These are phyloP conservation scores for Podila minutissima DNA, from an alignment of 192 early-diverging fungal species.

Conservation along the genomic window DNA sequence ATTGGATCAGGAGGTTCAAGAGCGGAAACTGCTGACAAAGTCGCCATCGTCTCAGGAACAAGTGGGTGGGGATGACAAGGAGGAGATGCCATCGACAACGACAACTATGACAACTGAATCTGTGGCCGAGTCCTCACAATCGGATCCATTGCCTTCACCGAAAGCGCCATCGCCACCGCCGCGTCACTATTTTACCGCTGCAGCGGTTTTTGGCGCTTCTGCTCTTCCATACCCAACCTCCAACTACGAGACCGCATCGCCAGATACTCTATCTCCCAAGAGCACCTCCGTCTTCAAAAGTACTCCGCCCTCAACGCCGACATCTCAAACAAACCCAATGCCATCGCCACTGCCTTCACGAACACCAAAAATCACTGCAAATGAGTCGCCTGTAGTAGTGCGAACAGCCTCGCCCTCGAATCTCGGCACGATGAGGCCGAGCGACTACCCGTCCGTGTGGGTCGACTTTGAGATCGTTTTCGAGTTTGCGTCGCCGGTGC, in stretches of 20 bases:
- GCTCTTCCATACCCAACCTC: constrained; percentile 12
- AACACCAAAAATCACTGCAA: not conserved
- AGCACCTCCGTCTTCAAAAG: not conserved
- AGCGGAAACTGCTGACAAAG: constrained; percentile 7
- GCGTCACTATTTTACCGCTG: constrained; percentile 20
- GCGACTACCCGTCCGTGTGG: constrained; percentile 61
- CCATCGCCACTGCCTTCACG: not conserved
- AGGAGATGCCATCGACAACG: not conserved
- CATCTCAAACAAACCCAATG: not conserved
- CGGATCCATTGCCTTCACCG: not conserved
- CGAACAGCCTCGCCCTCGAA: constrained; percentile 36
- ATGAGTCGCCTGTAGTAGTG: not conserved
- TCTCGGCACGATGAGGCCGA: constrained; percentile 35
- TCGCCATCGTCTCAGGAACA: not conserved
- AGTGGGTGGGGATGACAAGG: not conserved
- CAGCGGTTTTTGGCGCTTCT: constrained; percentile 33
- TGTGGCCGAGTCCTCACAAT: not conserved
- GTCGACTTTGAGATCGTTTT: constrained; percentile 84
- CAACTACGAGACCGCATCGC: not conserved
- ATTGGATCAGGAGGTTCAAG: constrained; percentile 41
- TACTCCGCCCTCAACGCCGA: not conserved
- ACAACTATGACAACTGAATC: not conserved
- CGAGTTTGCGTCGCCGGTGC: constrained; percentile 83
- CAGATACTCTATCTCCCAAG: not conserved
- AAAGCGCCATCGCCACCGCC: constrained; percentile 4